These are phyloP conservation scores for Epichloe coenophiala DNA, from an alignment of 2,329 filamentous ascomycete genomes.

Conservation along the genomic window DNA sequence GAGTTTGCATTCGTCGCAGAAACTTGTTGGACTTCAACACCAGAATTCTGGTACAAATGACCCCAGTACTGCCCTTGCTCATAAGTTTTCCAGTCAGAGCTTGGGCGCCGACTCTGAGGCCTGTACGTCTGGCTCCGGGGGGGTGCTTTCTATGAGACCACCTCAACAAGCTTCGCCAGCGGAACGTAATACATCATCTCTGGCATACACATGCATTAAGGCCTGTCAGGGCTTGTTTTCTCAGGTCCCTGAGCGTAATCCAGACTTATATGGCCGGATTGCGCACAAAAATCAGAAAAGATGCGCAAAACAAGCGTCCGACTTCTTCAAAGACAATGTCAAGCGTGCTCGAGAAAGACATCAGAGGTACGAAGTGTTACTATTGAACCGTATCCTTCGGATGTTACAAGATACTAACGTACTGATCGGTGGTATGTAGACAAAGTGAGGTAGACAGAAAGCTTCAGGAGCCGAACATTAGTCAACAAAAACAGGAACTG, in stretches of 20 bases:
- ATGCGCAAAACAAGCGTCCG: slow-evolving; percentile 57
- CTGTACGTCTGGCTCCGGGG: too few relatives aligned
- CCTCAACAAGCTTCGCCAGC: too few relatives aligned
- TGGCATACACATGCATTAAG: too few relatives aligned
- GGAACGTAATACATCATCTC: too few relatives aligned
- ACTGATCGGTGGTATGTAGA: slow-evolving; percentile 30
- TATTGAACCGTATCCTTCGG: neutral
- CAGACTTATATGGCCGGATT: slow-evolving; percentile 41
- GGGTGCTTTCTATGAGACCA: too few relatives aligned
- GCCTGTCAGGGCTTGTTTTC: too few relatives aligned
- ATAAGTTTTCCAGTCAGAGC: slow-evolving; percentile 96
- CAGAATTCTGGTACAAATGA: slow-evolving; percentile 46
- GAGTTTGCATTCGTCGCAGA: too few relatives aligned
- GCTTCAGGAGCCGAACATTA: slow-evolving; percentile 60
- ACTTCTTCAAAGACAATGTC: slow-evolving; percentile 98
- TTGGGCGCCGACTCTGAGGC: slow-evolving; percentile 43
- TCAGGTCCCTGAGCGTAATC: slow-evolving; percentile 65
- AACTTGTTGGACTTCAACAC: too few relatives aligned
- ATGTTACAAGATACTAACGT: neutral
- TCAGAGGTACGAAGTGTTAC: slow-evolving; percentile 37
- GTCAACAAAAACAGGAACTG: slow-evolving; percentile 57
- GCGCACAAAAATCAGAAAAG: slow-evolving; percentile 58
- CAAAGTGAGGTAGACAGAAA: slow-evolving; percentile 86
- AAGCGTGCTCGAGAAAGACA: slow-evolving; percentile 91
- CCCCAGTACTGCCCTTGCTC: slow-evolving; percentile 78